These are phyloP conservation scores for Glycine soja DNA, from an alignment of 306 rosid genomes.

Conservation along the genomic window DNA sequence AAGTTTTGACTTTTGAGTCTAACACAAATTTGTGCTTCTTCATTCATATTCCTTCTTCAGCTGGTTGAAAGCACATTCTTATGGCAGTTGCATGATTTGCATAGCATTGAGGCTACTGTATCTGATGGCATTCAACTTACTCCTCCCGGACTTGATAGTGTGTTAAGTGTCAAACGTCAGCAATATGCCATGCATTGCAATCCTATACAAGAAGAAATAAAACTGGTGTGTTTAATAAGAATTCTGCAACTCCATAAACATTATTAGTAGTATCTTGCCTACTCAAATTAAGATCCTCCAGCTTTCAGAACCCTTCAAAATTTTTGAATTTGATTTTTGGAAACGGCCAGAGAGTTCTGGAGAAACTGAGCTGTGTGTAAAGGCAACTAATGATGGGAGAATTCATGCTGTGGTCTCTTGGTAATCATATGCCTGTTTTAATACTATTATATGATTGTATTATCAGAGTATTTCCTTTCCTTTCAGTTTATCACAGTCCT, in stretches of 20 bases:
- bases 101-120: constrained; percentile 59
- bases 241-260: constrained; percentile 40
- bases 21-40: constrained; percentile 8
- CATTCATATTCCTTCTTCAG: constrained; percentile 50
- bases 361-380: constrained; percentile 62
- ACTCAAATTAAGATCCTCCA: constrained; percentile 70
- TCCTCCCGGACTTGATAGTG: constrained; percentile 59
- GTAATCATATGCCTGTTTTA: constrained; percentile 56
- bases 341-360: constrained; percentile 93
- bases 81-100: constrained; percentile 82
- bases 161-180: constrained; percentile 64
- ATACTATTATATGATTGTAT: not conserved
- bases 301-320: constrained; percentile 99
- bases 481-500: constrained; percentile 15
- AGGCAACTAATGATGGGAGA: constrained; percentile 75
- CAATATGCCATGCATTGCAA: constrained; percentile 83
- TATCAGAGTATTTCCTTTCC: constrained; percentile 8
- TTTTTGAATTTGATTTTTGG: constrained; percentile 97
- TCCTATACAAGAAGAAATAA: constrained; percentile 69
- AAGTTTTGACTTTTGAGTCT: constrained; percentile 30
- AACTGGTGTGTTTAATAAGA: constrained; percentile 60
- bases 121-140: constrained; percentile 75
- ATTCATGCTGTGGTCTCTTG: constrained; percentile 78
- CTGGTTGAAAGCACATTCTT: constrained; percentile 83
- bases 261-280: constrained; percentile 47